Evolutionary conservation across 2,329 filamentous ascomycete species (phyloP), one percentile per base, ranked within the genome.

Genomic region (Fusarium sp.): DNA sequence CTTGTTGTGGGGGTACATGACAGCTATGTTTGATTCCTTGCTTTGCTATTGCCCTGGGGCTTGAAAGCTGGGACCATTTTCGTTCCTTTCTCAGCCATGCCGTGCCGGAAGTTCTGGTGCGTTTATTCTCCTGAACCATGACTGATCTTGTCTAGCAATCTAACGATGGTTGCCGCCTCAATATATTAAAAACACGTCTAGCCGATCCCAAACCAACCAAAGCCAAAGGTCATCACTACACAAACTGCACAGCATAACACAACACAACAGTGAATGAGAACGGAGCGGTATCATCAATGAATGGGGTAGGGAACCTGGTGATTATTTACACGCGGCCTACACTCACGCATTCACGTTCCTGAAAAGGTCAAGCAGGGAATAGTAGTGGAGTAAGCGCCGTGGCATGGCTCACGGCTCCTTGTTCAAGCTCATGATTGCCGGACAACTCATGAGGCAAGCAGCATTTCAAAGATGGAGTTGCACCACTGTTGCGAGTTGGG

Each of bases 301-400:
- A 71, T 39, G 28, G 42, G 66, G 70, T 44, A 67, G 44, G 52
- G 22, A 61, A 57, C 66, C 66, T 48, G 64, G 70, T 57, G 70
- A 63, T 63, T 74, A 67, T 35, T 67, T 59, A 71, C 65, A 65
- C 55, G 66, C 71, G 63, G 71, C 71, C 71, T 72, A 73, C 65
- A 59, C 52, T 68, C 69, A 65, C 63, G 45, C 70, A 69, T 70
- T 75, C 67, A 72, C 65, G 73, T 78, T 77, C 73, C 77, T 77
- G 67, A 74, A 76, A 61, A 57, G 68, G 70, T 24, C 63, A 77
- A 77, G 77, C 77, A 76, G 75, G 74, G 69, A 77, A 71, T 72
- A 58, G 35, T 36, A 62, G 73, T 78, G 77, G 77, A 62, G 66
- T 68, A 66, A 65, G 66, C 68, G 69, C 66, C 63, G 48, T 41